phyloP scores from a whole-genome alignment of 805 yeast species.

The Nakazawaea molendinolei region DNA sequence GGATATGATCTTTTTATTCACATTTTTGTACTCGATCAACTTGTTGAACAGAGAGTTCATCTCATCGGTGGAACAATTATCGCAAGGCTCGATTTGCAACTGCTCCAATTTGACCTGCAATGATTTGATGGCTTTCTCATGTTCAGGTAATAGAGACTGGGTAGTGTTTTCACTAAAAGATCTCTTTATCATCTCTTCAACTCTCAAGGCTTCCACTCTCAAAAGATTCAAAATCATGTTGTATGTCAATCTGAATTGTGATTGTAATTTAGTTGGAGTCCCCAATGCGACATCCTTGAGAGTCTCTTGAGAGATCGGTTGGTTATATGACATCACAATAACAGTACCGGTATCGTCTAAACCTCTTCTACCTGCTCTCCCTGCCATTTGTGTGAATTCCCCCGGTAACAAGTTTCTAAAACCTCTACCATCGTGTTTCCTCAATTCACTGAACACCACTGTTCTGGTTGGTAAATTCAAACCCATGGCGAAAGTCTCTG shows the following conservation, averaged over 20 bases:
- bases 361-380: slow-evolving; percentile 98
- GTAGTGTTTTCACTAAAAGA: slow-evolving; percentile 89
- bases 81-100: slow-evolving; percentile 28
- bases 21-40: slow-evolving; percentile 37
- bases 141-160: slow-evolving; percentile 82
- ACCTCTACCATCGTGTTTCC: slow-evolving; percentile 86
- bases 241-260: slow-evolving; percentile 92
- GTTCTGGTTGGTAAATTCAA: slow-evolving; percentile 94
- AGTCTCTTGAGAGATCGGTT: slow-evolving; percentile 48
- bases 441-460: slow-evolving; percentile 77
- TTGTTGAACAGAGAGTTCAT: slow-evolving; percentile 38
- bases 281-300: slow-evolving; percentile 84
- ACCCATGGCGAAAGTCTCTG: slow-evolving; percentile 99
- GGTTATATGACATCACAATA: slow-evolving; percentile 77
- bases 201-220: slow-evolving; percentile 88
- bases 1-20: slow-evolving; percentile 38
- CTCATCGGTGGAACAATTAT: slow-evolving; percentile 29
- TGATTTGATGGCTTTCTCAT: slow-evolving; percentile 56
- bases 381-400: slow-evolving; percentile 98
- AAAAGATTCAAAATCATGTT: slow-evolving; percentile 89
- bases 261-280: slow-evolving; percentile 78
- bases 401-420: slow-evolving; percentile 86
- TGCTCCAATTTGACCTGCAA: slow-evolving; percentile 40
- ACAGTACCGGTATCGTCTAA: slow-evolving; percentile 92
- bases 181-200: slow-evolving; percentile 97